Evolutionary conservation across 2,329 filamentous ascomycete species (phyloP), one percentile per base, ranked within the genome.

Genomic region (Fusarium subtropicale): DNA sequence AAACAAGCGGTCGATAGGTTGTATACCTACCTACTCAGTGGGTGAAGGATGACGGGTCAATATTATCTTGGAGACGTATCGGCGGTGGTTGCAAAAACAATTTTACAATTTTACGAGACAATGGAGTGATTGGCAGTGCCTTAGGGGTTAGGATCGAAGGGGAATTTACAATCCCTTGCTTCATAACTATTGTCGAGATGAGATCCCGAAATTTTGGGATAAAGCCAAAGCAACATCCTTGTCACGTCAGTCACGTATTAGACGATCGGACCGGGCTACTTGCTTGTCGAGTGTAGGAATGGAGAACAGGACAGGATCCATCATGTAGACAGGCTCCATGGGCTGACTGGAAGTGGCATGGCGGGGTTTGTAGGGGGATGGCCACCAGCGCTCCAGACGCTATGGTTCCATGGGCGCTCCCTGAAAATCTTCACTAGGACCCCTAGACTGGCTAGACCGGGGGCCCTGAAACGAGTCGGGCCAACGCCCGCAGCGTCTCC

Each of bases 161-260:
- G 33, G 33, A 55, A 36, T 55, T 54, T 50, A 42, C 22, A 45
- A 24, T 50, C 34, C 52, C 60, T 54, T 55, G 20, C 24, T 39
- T 30, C 34, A n/a, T 20, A 42, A 47, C 38, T 33, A 56, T 36
- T 28, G 20, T 38, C 39, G 39, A 44, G 36, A 60, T 30, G 30
- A 45, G 41, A 33, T 60, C 42, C 57, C 64, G 44, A 68, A 72
- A 56, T 67, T 73, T 71, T 66, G 56, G 61, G 39, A 66, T 54
- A 66, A n/a, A 24, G 22, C 24, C 47, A 60, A 52, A 39, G 26
- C n/a, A 16, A 20, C 26, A 51, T 44, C 71, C 64, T 71, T 72
- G 69, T 64, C 64, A 66, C 50, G 58, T 69, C 66, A 59, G 64
- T 60, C 58, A 59, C 34, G 48, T 64, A 56, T 66, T 66, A 46